These are phyloP conservation scores for Botryotinia narcissicola DNA, from an alignment of 2,329 filamentous ascomycete genomes.

Conservation along the genomic window DNA sequence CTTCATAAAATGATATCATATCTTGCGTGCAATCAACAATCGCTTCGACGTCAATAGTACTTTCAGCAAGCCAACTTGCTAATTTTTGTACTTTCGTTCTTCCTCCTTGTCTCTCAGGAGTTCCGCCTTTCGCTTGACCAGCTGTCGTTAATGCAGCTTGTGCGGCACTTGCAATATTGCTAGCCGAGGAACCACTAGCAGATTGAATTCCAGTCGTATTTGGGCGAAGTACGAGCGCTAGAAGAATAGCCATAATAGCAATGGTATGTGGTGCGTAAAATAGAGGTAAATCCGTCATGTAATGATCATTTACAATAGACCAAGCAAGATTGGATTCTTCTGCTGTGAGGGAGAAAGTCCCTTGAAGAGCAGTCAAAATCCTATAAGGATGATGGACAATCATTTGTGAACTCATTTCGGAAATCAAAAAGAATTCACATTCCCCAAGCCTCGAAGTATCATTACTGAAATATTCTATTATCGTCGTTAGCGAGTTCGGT, in stretches of 20 bases:
- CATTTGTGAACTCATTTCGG: slow-evolving; percentile 70
- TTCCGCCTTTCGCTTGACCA: slow-evolving; percentile 30
- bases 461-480: slow-evolving; percentile 55
- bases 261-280: slow-evolving; percentile 68
- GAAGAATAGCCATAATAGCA: slow-evolving; percentile 66
- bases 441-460: slow-evolving; percentile 70
- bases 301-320: slow-evolving; percentile 72
- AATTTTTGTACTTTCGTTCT: slow-evolving; percentile 49
- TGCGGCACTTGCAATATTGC: slow-evolving; percentile 38
- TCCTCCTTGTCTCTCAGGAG: slow-evolving; percentile 27
- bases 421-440: slow-evolving; percentile 73
- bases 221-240: slow-evolving; percentile 65
- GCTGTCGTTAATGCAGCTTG: slow-evolving; percentile 37
- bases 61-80: slow-evolving; percentile 67
- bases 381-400: slow-evolving; percentile 74
- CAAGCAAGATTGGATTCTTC: slow-evolving; percentile 66
- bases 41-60: slow-evolving; percentile 64
- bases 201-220: slow-evolving; percentile 46
- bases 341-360: slow-evolving; percentile 56
- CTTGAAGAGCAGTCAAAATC: slow-evolving; percentile 60
- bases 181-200: slow-evolving; percentile 41
- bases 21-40: slow-evolving; percentile 71
- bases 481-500: slow-evolving; percentile 22
- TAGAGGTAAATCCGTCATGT: slow-evolving; percentile 67
- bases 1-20: slow-evolving; percentile 67